Evolutionary conservation across 2,329 filamentous ascomycete species (phyloP), one percentile per base, ranked within the genome.

Genomic region (Thielaviopsis cerberus): DNA sequence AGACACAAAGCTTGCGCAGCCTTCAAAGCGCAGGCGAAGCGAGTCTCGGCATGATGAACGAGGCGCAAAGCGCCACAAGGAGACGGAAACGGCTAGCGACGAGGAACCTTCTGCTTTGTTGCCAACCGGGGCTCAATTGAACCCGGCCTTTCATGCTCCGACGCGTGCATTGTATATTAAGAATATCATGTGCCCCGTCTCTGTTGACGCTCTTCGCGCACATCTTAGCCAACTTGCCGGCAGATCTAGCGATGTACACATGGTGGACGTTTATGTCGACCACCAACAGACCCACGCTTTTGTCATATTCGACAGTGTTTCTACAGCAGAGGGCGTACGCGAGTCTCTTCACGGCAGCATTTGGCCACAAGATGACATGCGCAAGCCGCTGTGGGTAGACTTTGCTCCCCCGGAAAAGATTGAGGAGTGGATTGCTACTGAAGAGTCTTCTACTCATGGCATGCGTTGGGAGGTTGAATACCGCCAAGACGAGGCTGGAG

Each of bases 281-380:
- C 76, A 77, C 30, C 86, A 97, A 65, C 84, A 86, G 62, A 94
- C 90, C 0, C 92, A 98, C 68, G 88, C 88, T 8, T 86, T 96
- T 66, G 85, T 84, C 41, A 73, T 80, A 24, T 91, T 97, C 67
- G 73, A 74, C 51, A 83, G 76, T 52, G 73, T 81, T 10, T 74
- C 82, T 2, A 83, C 85, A 3, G 92, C 92, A 3, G 81, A 83
- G 0, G 79, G 88, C 23, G 89, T 87, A 8, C 85, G 91, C 54
- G 77, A 80, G 10, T 78, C 79, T 1, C 74, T 97, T 1, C 91
- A 98, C 69, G 80, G 82, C 59, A 78, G 78, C 23, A 78, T 89
- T 37, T 97, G 90, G 88, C 91, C 91, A 0, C 81, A 89, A 60
- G 91, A 97, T 70, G 81, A 83, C 60, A 86, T 84, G 63, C 79